Percentiles rank a stretch among this genome's conserved stretches.
phyloP scores from a whole-genome alignment of 768 basidiomycete species.

The Amanita pallidorosea region DNA sequence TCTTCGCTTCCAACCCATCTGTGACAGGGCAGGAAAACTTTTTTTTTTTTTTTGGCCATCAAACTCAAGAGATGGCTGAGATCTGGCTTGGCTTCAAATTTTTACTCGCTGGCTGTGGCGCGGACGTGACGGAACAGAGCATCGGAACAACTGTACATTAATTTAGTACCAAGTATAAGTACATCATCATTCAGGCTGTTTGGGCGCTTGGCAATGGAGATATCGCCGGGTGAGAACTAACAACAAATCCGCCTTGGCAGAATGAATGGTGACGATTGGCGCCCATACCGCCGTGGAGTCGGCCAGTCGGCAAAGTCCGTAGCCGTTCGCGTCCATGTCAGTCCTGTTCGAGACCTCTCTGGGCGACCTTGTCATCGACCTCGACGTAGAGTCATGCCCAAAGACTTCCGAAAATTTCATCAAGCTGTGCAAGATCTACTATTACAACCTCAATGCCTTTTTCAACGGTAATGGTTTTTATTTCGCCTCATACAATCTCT shows the following conservation, averaged over 20 bases:
- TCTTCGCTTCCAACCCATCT: background rate
- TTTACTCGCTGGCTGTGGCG: too few species aligned
- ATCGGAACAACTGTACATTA: background rate
- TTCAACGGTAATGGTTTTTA: conserved; percentile 99
- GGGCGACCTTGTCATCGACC: conserved; percentile 93
- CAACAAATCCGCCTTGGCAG: background rate
- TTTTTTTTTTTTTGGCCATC: too few species aligned
- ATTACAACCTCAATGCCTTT: conserved; percentile 95
- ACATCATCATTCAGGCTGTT: background rate
- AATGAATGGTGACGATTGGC: background rate
- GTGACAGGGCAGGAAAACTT: background rate
- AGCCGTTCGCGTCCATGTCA: conserved; percentile 48
- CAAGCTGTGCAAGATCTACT: conserved; percentile 95
- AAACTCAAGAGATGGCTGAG: too few species aligned
- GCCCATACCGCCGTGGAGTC: too few species aligned
- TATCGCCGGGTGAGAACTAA: background rate
- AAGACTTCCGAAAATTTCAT: conserved; percentile 92
- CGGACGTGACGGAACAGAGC: background rate
- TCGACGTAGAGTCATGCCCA: conserved; percentile 86
- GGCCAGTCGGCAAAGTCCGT: too few species aligned
- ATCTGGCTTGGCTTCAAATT: too few species aligned
- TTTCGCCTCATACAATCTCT: too few species aligned
- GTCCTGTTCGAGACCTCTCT: conserved; percentile 95
- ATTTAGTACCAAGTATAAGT: background rate
- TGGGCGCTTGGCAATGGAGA: background rate